A percentile compares a stretch with the other conserved stretches of the same genome.
phyloP scores from a whole-genome alignment of 1,139 yeast species.

The Pichia sp. region DNA sequence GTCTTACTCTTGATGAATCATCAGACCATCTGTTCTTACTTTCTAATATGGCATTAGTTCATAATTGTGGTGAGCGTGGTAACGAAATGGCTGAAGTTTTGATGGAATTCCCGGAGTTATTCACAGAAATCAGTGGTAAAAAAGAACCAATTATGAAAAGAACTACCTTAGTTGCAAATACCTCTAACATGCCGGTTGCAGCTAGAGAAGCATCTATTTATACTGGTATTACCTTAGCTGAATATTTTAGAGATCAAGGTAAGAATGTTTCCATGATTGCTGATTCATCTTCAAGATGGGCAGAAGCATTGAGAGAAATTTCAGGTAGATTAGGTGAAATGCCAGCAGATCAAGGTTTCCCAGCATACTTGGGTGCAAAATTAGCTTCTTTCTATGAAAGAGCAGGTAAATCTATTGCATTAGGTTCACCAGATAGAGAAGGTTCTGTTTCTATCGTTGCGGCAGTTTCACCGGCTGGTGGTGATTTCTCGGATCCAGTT shows the following conservation, averaged over 20 bases:
- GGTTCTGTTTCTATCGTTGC: conserved; percentile 99
- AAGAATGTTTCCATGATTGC: conserved; percentile 99
- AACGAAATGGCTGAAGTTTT: conserved; percentile 99
- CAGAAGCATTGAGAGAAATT: conserved; percentile 98
- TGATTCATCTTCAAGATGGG: conserved; percentile 99
- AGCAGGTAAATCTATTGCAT: conserved; percentile 94
- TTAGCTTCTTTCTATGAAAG: conserved; percentile 98
- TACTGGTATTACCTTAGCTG: conserved; percentile 98
- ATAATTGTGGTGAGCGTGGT: conserved; percentile 72
- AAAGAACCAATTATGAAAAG: conserved; percentile 99
- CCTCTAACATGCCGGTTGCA: conserved; percentile 99
- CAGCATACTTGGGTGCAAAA: conserved; percentile 98
- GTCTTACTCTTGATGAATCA: conserved; percentile 31
- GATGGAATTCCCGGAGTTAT: conserved; percentile 98
- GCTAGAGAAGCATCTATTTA: conserved; percentile 99
- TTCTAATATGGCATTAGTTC: conserved; percentile 28
- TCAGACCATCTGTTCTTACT: conserved; percentile 38
- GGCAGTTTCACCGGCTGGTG: conserved; percentile 99
- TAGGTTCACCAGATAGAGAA: conserved; percentile 92
- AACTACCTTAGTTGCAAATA: conserved; percentile 95
- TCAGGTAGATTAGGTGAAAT: conserved; percentile 99
- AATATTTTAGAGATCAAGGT: conserved; percentile 99
- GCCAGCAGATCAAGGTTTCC: conserved; percentile 99
- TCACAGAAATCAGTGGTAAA: conserved; percentile 83
- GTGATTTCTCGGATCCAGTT: conserved; percentile 99